These are phyloP conservation scores for Apodospora peruviana DNA, from an alignment of 495 filamentous ascomycete species.

Conservation along the genomic window DNA sequence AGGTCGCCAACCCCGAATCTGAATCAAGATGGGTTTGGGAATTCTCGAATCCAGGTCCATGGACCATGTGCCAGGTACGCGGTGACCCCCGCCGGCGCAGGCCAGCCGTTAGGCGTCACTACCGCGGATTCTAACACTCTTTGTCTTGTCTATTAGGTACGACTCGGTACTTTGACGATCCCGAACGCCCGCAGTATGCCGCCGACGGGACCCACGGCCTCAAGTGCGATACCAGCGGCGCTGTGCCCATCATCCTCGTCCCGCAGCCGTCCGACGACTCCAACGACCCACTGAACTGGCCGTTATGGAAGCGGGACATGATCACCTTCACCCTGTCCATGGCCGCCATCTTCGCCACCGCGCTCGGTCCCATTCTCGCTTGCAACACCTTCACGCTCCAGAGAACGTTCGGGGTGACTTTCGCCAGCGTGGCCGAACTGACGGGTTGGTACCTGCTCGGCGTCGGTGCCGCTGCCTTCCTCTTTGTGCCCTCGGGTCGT, in stretches of 20 bases:
- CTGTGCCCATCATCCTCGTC: conserved; percentile 65
- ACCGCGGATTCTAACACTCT: too few species aligned
- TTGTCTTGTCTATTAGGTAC: conserved; percentile 44
- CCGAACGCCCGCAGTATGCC: conserved; percentile 37
- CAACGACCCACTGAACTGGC: conserved; percentile 82
- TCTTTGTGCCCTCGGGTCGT: conserved; percentile 82
- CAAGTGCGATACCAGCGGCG: conserved; percentile 68
- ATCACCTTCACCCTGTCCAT: conserved; percentile 74
- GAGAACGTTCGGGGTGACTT: conserved; percentile 48
- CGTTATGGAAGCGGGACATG: conserved; percentile 77
- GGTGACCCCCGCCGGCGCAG: too few species aligned
- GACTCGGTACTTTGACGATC: conserved; percentile 57
- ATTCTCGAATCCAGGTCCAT: conserved; percentile 62
- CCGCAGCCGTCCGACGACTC: conserved; percentile 78
- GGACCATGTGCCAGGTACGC: conserved; percentile 67
- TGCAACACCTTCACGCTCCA: conserved; percentile 75
- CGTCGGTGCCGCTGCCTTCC: conserved; percentile 69
- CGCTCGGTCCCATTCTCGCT: conserved; percentile 77
- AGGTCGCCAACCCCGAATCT: too few species aligned
- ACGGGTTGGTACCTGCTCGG: conserved; percentile 87
- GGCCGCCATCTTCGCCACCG: conserved; percentile 72
- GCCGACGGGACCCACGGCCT: conserved; percentile 39
- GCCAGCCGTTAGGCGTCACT: too few species aligned
- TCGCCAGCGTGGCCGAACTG: conserved; percentile 70
- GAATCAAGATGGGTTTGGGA: conserved; percentile 70